These are phyloP conservation scores for Jacaranda mimosifolia DNA, from an alignment of 257 asterid species.

Conservation along the genomic window DNA sequence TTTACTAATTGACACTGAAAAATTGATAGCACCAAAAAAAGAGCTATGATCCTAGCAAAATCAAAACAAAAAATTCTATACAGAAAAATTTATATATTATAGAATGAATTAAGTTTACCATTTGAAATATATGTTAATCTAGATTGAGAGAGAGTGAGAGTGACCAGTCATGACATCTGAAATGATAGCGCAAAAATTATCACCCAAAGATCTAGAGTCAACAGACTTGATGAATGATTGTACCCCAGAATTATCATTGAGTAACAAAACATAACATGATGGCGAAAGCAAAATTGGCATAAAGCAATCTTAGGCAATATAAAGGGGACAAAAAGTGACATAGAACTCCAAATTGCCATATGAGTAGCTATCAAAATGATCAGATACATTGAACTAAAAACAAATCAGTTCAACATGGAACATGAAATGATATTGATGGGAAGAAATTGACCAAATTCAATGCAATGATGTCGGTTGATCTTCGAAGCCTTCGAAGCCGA, in stretches of 20 bases:
- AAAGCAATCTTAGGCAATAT: background rate
- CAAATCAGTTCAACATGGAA: constrained; percentile 8
- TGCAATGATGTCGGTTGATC: background rate
- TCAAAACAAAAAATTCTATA: background rate
- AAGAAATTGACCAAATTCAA: constrained; percentile 5
- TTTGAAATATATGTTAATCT: background rate
- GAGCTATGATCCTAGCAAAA: constrained; percentile 56
- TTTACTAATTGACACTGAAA: constrained; percentile 60
- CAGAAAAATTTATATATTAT: background rate
- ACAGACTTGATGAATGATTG: background rate
- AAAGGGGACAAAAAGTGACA: background rate
- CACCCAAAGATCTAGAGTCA: background rate
- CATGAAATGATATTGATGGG: constrained; percentile 2
- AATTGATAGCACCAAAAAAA: constrained; percentile 53
- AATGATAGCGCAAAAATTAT: background rate
- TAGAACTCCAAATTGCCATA: constrained; percentile 4
- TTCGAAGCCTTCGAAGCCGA: constrained; percentile 16
- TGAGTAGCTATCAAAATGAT: constrained; percentile 19
- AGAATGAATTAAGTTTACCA: background rate
- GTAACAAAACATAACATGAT: background rate
- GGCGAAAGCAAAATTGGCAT: background rate
- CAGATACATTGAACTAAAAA: constrained; percentile 16
- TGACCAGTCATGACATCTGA: background rate
- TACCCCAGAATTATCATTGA: background rate
- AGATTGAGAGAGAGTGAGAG: background rate